These are phyloP conservation scores for Nakazawaea laoshanensis DNA, from an alignment of 805 yeast species.

Conservation along the genomic window DNA sequence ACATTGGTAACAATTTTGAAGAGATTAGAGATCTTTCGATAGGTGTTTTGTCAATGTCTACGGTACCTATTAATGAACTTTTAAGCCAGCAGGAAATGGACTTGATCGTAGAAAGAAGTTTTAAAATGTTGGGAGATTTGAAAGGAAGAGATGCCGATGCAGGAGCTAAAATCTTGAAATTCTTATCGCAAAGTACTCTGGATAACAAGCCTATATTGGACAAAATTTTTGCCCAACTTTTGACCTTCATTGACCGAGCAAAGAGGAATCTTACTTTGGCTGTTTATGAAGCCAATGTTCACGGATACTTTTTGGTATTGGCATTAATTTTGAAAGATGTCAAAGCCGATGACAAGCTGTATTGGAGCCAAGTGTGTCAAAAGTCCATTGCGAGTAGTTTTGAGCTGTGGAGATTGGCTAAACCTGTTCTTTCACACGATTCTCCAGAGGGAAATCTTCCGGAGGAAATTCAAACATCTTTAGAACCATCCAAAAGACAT, in stretches of 20 bases:
- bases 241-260: conserved; percentile 18
- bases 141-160: conserved; percentile 67
- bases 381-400: conserved; percentile 9
- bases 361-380: neutral
- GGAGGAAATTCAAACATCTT: conserved; percentile 29
- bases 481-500: conserved; percentile 21
- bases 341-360: neutral
- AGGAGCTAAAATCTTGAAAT: conserved; percentile 61
- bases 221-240: conserved; percentile 22
- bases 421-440: conserved; percentile 51
- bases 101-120: conserved; percentile 14
- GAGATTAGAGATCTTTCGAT: conserved; percentile 58
- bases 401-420: conserved; percentile 34
- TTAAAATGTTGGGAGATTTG: conserved; percentile 26
- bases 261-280: conserved; percentile 29
- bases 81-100: conserved; percentile 15
- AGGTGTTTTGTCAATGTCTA: conserved; percentile 34
- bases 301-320: conserved; percentile 64
- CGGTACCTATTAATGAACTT: conserved; percentile 22
- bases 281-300: conserved; percentile 43
- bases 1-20: conserved; percentile 62
- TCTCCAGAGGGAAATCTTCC: conserved; percentile 65
- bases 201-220: conserved; percentile 14
- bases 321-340: conserved; percentile 30
- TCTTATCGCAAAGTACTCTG: conserved; percentile 28